Conservation (phyloP, 345 rosid genomes). For the Brassica rapa region DNA sequence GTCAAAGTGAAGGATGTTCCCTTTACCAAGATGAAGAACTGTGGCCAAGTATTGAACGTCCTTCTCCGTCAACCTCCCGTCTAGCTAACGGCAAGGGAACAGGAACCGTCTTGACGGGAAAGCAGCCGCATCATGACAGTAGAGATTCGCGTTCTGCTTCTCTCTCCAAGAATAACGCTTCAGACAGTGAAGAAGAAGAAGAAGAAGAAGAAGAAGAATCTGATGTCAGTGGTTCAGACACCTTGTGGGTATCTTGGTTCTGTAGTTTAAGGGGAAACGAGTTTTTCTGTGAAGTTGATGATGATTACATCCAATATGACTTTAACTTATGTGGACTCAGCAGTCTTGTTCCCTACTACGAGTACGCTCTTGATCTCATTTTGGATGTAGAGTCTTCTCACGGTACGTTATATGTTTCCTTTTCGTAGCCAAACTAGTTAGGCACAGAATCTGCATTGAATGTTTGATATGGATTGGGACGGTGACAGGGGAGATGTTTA, state of each 20-base stretch:
- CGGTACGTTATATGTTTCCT: slow-evolving; percentile 46
- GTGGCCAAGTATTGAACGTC: too few relatives aligned
- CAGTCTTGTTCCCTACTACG: slow-evolving; percentile 87
- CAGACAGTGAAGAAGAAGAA: slow-evolving; percentile 78
- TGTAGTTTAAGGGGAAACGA: slow-evolving; percentile 90
- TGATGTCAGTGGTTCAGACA: slow-evolving; percentile 91
- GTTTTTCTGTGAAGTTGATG: slow-evolving; percentile 97
- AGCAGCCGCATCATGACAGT: slow-evolving; percentile 55
- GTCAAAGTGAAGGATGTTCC: too few relatives aligned
- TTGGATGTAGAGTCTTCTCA: slow-evolving; percentile 95
- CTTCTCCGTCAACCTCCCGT: slow-evolving; percentile 78
- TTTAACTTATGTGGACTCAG: slow-evolving; percentile 93
- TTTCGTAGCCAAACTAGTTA: not conserved
- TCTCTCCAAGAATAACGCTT: slow-evolving; percentile 54
- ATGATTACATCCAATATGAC: slow-evolving; percentile 94
- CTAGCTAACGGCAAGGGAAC: slow-evolving; percentile 62
- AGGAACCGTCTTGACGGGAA: slow-evolving; percentile 47
- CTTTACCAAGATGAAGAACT: too few relatives aligned
- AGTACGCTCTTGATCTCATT: slow-evolving; percentile 92
- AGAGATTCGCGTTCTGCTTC: slow-evolving; percentile 58
- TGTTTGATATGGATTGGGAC: slow-evolving; percentile 36
- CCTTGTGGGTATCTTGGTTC: slow-evolving; percentile 95
- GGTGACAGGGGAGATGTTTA: slow-evolving; percentile 83
- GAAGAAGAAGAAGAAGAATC: slow-evolving; percentile 64
- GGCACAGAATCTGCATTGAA: slow-evolving; percentile 15